Evolutionary conservation across 257 asterid species (phyloP).

Genomic region (Galeopsis tetrahit): DNA sequence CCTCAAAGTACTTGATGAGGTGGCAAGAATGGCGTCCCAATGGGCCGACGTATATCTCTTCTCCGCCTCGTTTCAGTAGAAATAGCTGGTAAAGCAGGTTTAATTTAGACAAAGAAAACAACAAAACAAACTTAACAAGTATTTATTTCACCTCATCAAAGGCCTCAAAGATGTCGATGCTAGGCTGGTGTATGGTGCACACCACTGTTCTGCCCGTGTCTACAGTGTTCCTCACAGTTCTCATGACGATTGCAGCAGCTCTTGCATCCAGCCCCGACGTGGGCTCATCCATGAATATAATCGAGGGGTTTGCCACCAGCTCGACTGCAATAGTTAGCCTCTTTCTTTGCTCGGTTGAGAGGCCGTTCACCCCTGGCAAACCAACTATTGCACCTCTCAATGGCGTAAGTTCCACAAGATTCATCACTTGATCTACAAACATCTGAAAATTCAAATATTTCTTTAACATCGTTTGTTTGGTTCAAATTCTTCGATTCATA

Average conservation of each 20-base stretch:
- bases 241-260: slow-evolving; percentile 77
- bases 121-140: neutral
- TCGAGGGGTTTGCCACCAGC: slow-evolving; percentile 72
- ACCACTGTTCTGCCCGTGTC: slow-evolving; percentile 73
- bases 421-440: slow-evolving; percentile 65
- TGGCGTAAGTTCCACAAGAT: slow-evolving; percentile 62
- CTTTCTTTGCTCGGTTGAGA: slow-evolving; percentile 74
- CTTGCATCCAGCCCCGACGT: slow-evolving; percentile 78
- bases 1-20: slow-evolving; percentile 63
- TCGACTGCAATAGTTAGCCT: slow-evolving; percentile 76
- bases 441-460: slow-evolving; percentile 36
- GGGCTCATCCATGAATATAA: slow-evolving; percentile 78
- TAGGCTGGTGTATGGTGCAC: slow-evolving; percentile 80
- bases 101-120: neutral
- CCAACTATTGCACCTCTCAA: slow-evolving; percentile 65
- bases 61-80: slow-evolving; percentile 70
- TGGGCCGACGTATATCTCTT: slow-evolving; percentile 76
- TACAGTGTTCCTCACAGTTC: slow-evolving; percentile 70
- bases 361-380: slow-evolving; percentile 64
- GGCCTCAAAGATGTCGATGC: slow-evolving; percentile 72
- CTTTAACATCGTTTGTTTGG: neutral
- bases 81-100: slow-evolving; percentile 42
- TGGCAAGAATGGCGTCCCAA: slow-evolving; percentile 57
- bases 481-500: too few relatives aligned
- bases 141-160: slow-evolving; percentile 56